These are phyloP conservation scores for Inonotus obliquus DNA, from an alignment of 1,284 basidiomycete species.

Conservation along the genomic window DNA sequence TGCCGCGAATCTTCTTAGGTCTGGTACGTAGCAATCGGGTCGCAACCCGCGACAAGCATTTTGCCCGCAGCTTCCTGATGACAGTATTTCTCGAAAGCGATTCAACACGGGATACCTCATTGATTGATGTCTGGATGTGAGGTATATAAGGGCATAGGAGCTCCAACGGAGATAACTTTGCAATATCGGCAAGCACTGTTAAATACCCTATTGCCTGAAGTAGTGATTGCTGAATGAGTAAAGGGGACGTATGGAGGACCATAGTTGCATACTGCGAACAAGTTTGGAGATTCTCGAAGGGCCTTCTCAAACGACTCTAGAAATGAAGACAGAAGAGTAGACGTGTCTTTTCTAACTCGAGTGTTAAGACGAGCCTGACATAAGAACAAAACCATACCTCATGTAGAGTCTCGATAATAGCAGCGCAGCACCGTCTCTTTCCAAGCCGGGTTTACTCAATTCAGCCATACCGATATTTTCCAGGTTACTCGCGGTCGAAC, in stretches of 20 bases:
- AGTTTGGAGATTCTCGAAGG: conserved; percentile 35
- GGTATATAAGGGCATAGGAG: conserved; percentile 43
- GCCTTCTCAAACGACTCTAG: conserved; percentile 41
- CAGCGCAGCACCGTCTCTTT: conserved; percentile 73
- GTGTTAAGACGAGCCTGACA: conserved; percentile 5
- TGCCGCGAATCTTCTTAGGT: neutral
- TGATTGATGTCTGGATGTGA: conserved; percentile 41
- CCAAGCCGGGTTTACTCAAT: conserved; percentile 69
- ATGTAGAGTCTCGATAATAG: conserved; percentile 74
- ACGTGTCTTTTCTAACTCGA: conserved; percentile 56
- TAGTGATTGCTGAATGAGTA: neutral
- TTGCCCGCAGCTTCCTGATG: conserved; percentile 62
- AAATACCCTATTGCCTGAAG: conserved; percentile 63
- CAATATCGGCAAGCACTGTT: conserved; percentile 70
- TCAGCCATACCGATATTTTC: conserved; percentile 59
- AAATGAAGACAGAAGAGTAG: conserved; percentile 59
- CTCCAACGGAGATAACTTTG: conserved; percentile 60
- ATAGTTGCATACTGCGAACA: conserved; percentile 46
- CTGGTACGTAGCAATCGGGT: conserved; percentile 57
- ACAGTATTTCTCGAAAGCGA: conserved; percentile 51
- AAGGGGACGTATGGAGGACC: neutral
- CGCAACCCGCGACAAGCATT: conserved; percentile 59
- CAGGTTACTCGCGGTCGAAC: conserved; percentile 46
- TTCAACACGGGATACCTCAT: conserved; percentile 36
- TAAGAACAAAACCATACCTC: conserved; percentile 44